These are phyloP conservation scores for Vaccinium darrowii DNA, from an alignment of 148 eudicot genomes.

Conservation along the genomic window DNA sequence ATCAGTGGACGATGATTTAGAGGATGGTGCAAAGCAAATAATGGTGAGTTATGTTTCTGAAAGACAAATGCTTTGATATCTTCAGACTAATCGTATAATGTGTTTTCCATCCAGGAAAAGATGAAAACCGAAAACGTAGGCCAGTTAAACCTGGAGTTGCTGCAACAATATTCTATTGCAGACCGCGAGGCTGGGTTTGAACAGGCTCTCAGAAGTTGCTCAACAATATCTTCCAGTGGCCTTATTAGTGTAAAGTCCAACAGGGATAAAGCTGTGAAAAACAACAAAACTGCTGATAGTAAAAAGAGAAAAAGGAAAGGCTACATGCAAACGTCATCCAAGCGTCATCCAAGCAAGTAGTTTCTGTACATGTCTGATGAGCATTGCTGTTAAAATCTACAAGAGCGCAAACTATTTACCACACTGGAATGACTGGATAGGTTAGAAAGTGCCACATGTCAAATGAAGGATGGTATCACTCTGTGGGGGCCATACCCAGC, in stretches of 20 bases:
- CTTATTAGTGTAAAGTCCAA: constrained; percentile 15
- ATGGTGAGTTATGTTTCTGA: constrained; percentile 6
- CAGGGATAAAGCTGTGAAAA: not conserved
- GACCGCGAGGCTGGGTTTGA: constrained; percentile 14
- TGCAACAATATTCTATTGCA: constrained; percentile 9
- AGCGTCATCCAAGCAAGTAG: not conserved
- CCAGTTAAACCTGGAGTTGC: not conserved
- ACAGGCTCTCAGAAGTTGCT: constrained; percentile 14
- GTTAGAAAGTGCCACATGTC: not conserved
- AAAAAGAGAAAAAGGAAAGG: constrained; percentile 1
- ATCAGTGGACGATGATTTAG: constrained; percentile 17
- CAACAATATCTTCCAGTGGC: constrained; percentile 14
- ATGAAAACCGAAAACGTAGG: not conserved
- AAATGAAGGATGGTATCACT: not conserved
- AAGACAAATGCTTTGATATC: not conserved
- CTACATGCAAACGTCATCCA: not conserved
- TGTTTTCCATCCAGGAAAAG: constrained; percentile 7
- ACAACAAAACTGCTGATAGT: not conserved
- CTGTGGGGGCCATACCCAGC: not conserved
- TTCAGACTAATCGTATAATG: not conserved
- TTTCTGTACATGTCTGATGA: not conserved
- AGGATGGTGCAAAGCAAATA: constrained; percentile 17
- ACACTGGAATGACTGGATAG: not conserved
- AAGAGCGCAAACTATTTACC: not conserved
- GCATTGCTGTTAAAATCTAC: not conserved